A percentile compares a stretch with the other conserved stretches of the same genome.
These are phyloP conservation scores for Komagataella ulmi DNA, from an alignment of 805 yeast genomes.

Conservation along the genomic window DNA sequence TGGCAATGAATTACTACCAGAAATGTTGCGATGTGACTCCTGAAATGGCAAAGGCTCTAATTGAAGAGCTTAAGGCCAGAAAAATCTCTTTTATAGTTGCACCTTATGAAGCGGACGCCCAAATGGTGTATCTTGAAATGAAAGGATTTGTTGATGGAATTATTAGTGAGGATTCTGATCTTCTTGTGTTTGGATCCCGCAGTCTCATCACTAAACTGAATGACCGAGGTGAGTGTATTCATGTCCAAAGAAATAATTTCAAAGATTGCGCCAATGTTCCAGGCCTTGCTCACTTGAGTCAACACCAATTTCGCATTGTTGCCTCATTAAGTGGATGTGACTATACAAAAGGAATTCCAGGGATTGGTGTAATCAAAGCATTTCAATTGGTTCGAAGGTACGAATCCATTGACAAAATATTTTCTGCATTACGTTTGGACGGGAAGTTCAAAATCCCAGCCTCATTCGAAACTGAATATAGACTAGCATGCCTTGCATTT, in stretches of 20 bases:
- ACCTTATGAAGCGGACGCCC: constrained; percentile 97
- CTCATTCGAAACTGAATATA: constrained; percentile 44
- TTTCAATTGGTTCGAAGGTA: constrained; percentile 40
- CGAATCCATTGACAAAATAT: constrained; percentile 37
- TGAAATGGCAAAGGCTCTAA: constrained; percentile 78
- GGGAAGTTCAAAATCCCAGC: constrained; percentile 45
- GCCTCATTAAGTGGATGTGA: constrained; percentile 96
- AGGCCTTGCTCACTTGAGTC: constrained; percentile 30
- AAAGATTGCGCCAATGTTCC: constrained; percentile 16
- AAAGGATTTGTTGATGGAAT: constrained; percentile 70
- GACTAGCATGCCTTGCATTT: constrained; percentile 66
- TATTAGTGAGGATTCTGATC: constrained; percentile 88
- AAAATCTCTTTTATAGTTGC: constrained; percentile 74
- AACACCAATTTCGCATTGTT: constrained; percentile 51
- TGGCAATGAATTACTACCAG: constrained; percentile 57
- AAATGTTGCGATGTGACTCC: constrained; percentile 83
- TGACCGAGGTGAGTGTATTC: constrained; percentile 55
- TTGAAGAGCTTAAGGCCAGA: constrained; percentile 49
- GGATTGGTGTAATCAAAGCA: constrained; percentile 73
- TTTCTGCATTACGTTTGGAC: constrained; percentile 43
- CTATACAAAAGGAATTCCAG: constrained; percentile 76
- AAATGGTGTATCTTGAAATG: constrained; percentile 80
- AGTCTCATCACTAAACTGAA: constrained; percentile 70
- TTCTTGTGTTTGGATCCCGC: constrained; percentile 76
- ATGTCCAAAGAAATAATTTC: constrained; percentile 48